Percentiles rank a stretch among this genome's conserved stretches.
Evolutionary conservation across 1,284 basidiomycete genomes (phyloP).

Genomic region (Cryptococcus neoformans): DNA sequence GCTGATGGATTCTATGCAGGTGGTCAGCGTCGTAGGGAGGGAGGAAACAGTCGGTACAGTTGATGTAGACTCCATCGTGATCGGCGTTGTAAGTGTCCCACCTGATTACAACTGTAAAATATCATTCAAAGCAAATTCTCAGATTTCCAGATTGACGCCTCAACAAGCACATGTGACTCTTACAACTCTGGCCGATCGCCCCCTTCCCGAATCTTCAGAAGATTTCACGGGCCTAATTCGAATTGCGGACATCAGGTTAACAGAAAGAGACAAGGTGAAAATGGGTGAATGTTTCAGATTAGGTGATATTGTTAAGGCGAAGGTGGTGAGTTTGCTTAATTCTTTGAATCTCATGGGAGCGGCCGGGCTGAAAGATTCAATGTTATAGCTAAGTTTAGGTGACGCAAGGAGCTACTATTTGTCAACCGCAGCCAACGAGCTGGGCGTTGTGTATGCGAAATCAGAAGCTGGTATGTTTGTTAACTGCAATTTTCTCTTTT

Average conservation of each 20-base stretch:
- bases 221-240: constrained; percentile 93
- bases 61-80: constrained; percentile 47
- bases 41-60: constrained; percentile 46
- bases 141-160: constrained; percentile 78
- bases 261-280: constrained; percentile 89
- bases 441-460: constrained; percentile 59
- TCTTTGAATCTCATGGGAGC: neutral
- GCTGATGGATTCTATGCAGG: constrained; percentile 9
- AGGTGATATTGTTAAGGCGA: constrained; percentile 89
- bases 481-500: neutral
- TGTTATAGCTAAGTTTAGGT: constrained; percentile 76
- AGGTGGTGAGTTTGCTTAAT: constrained; percentile 66
- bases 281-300: constrained; percentile 93
- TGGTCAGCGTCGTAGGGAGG: constrained; percentile 44
- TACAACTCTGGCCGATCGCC: constrained; percentile 84
- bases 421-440: constrained; percentile 88
- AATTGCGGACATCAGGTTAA: constrained; percentile 81
- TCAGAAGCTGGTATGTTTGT: constrained; percentile 43
- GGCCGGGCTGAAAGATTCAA: neutral
- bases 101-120: too few species aligned
- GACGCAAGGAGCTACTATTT: constrained; percentile 92
- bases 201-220: constrained; percentile 73
- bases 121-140: constrained; percentile 26
- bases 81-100: too few species aligned
- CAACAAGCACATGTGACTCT: constrained; percentile 84